These are phyloP conservation scores for Starmerella potacharoeniae DNA, from an alignment of 805 yeast genomes.

Conservation along the genomic window DNA sequence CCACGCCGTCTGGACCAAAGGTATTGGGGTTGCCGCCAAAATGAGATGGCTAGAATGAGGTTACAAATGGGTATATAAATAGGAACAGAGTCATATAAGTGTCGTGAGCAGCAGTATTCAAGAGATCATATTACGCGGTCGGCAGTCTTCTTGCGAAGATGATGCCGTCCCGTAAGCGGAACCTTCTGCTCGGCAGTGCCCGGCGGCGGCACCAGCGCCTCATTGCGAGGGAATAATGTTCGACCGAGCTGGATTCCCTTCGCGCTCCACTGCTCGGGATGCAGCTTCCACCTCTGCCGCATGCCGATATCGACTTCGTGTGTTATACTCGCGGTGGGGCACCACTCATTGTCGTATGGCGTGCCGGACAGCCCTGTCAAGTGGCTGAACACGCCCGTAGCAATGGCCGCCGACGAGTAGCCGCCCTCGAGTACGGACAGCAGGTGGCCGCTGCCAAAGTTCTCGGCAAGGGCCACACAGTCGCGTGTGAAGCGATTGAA, in stretches of 20 bases:
- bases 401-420: slow-evolving; percentile 67
- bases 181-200: not conserved
- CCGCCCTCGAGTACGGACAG: slow-evolving; percentile 76
- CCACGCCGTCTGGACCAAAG: too few relatives aligned
- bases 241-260: slow-evolving; percentile 28
- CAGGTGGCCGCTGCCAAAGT: slow-evolving; percentile 48
- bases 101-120: too few relatives aligned
- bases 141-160: not conserved
- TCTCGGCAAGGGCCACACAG: slow-evolving; percentile 55
- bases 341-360: slow-evolving; percentile 56
- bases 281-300: slow-evolving; percentile 47
- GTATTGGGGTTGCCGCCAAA: too few relatives aligned
- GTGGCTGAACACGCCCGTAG: slow-evolving; percentile 72
- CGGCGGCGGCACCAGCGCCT: not conserved
- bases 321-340: slow-evolving; percentile 42
- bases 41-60: too few relatives aligned
- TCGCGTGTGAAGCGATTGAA: slow-evolving; percentile 63
- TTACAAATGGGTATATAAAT: too few relatives aligned
- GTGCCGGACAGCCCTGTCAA: slow-evolving; percentile 54
- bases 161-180: not conserved
- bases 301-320: slow-evolving; percentile 60
- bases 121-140: not conserved
- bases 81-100: too few relatives aligned
- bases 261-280: slow-evolving; percentile 20
- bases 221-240: slow-evolving; percentile 17